Percentiles rank a stretch among this genome's conserved stretches.
Evolutionary conservation across 306 rosid genomes (phyloP).

Genomic region (Senna tora): DNA sequence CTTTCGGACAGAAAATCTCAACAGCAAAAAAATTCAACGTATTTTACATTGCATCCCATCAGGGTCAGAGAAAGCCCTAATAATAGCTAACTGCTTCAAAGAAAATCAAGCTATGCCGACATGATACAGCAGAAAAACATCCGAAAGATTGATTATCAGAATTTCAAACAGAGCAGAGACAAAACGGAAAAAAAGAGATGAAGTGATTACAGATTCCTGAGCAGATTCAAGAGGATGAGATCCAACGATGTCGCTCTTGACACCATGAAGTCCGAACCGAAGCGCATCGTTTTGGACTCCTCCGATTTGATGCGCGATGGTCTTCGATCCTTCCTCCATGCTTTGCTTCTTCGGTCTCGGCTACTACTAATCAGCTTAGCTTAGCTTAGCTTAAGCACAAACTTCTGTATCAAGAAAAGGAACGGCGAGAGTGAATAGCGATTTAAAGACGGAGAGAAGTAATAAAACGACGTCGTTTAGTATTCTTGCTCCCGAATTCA

Average conservation of each 20-base stretch:
- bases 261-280: conserved; percentile 80
- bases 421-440: not conserved
- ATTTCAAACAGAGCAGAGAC: conserved; percentile 7
- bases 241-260: conserved; percentile 70
- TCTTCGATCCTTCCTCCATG: conserved; percentile 70
- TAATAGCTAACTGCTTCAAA: not conserved
- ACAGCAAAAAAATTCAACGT: not conserved
- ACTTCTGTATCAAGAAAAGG: conserved; percentile 27
- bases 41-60: not conserved
- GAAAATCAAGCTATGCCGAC: not conserved
- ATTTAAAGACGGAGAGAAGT: no score
- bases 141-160: not conserved
- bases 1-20: not conserved
- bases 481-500: not conserved
- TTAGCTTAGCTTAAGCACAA: not conserved
- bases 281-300: conserved; percentile 79
- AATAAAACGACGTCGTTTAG: not conserved
- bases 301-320: conserved; percentile 86
- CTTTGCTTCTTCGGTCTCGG: conserved; percentile 18
- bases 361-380: conserved; percentile 26
- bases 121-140: not conserved
- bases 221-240: conserved; percentile 78
- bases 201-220: conserved; percentile 60
- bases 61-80: conserved; percentile 37
- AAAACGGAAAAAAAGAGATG: conserved; percentile 9